These are phyloP conservation scores for Aureoboletus auriporus DNA, from an alignment of 768 basidiomycete species.

Conservation along the genomic window DNA sequence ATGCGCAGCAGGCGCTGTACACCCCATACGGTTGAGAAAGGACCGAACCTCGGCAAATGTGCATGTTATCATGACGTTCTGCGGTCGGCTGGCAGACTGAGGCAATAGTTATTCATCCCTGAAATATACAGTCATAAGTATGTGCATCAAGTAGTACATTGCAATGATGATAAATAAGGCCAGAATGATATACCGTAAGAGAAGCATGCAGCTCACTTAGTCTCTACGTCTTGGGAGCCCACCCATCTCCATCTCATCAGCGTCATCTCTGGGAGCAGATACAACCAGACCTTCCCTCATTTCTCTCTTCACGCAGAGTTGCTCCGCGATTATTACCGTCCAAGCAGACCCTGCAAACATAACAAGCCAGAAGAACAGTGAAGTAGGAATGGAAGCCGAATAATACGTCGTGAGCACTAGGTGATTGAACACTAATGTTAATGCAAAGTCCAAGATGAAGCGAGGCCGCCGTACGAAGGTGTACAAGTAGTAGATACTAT, in stretches of 20 bases:
- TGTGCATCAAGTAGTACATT: slow-evolving; percentile 20
- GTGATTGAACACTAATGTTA: slow-evolving; percentile 90
- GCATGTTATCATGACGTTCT: neutral
- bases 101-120: slow-evolving; percentile 6
- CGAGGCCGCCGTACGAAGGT: slow-evolving; percentile 86
- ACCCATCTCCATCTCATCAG: slow-evolving; percentile 55
- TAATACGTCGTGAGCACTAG: slow-evolving; percentile 90
- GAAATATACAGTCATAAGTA: slow-evolving; percentile 15
- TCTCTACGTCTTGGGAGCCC: slow-evolving; percentile 45
- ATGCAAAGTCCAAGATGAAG: slow-evolving; percentile 88
- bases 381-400: slow-evolving; percentile 66
- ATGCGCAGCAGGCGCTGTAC: slow-evolving; percentile 3
- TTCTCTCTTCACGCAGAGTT: slow-evolving; percentile 86
- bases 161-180: slow-evolving; percentile 5
- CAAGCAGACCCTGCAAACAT: slow-evolving; percentile 66
- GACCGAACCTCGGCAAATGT: too few relatives aligned
- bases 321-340: slow-evolving; percentile 81
- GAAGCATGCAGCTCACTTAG: slow-evolving; percentile 46
- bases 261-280: slow-evolving; percentile 37
- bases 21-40: neutral
- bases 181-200: slow-evolving; percentile 2
- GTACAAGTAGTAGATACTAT: slow-evolving; percentile 76
- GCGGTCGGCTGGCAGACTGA: slow-evolving; percentile 1
- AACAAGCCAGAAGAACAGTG: slow-evolving; percentile 89
- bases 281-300: slow-evolving; percentile 80